Evolutionary conservation across 1,284 basidiomycete genomes (phyloP), one percentile per base, ranked within the genome.

Genomic region (Boletus sp.): DNA sequence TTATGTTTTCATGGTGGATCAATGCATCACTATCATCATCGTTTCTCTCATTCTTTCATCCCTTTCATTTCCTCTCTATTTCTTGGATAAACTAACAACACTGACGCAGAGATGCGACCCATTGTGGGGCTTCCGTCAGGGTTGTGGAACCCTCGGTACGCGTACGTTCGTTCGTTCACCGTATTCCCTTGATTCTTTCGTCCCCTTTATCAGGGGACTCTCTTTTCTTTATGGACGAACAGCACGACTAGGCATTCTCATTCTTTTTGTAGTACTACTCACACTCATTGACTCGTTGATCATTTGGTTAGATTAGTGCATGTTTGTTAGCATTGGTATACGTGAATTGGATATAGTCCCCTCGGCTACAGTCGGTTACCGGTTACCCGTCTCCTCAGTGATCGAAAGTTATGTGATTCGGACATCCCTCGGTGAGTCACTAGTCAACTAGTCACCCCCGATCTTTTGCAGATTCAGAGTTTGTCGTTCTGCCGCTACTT

Each of bases 121-220:
- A 37, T 12, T 34, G 34, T 14, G 30, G 34, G 34, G 3, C n/a
- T 37, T 44, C 30, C 23, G 8, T 30, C 19, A 20, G 10, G 34
- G 25, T 30, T 44, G 8, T 16, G 35, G 26, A 41, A 14, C 25
- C n/a, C 29, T 16, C 41, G 7, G n/a, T 54, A 54, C 29, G 25
- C 34, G 17, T 57, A 57, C 29, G 36, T 57, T 52, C 51, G 50
- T 45, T 7, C 41, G 20, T 59, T 51, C 57, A 44, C 4, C 8
- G 10, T 53, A 54, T 48, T 58, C 36, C 7, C 10, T 8, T 26
- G 22, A 33, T 17, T 30, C 16, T 9, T 17, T 8, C 5, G n/a
- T 16, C 30, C n/a, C 30, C 12, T 30, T 33, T 33, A 33, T 33
- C 6, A 14, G 42, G 22, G 25, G 25, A 16, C 32, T 8, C 8